Base-by-base conservation (phyloP, 1,139 yeast species). In the Debaryomyces singareniensis region DNA sequence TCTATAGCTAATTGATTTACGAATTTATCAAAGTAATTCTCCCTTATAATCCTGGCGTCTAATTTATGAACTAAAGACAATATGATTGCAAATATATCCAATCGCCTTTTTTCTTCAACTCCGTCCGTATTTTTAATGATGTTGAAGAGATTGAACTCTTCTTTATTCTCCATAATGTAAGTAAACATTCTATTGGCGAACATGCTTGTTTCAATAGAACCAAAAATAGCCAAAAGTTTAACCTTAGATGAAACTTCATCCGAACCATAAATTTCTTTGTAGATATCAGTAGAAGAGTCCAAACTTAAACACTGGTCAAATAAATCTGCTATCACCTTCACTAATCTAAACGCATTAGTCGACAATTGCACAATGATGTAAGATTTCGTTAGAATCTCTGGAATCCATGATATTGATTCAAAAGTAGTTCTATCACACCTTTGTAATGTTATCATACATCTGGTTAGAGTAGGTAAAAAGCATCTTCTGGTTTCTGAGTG, bases 401-500 rank as follows among this genome's bases (percentile, higher is more conserved):
- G 63, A 1, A 82, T 39, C 85, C 93, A 83, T 0, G 35, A 25
- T 9, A 66, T 50, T 10, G 52, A 45, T 25, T 64, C 71, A 39
- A 76, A 70, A 2, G 37, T 36, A 0, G 39, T 40, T 0, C 49
- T 39, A 16, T 52, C 33, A 1, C 42, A 35, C 2, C 61, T 34
- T 42, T 73, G 78, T 36, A 58, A 68, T 3, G 51, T 45, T 3
- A 67, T 59, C 7, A 81, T 38, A 13, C 56, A 45, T 18, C 49
- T 49, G 3, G 82, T 63, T 15, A 86, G 51, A 1, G 67, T 45
- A 0, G 95, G 91, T 16, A 85, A 55, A 10, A 87, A 55, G 9
- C 83, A 68, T 41, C 94, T 71, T 52, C 96, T 71, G 0, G 84
- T 78, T 32, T 53, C 64, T 1, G 93, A 58, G 33, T 68, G 66